Evolutionary conservation across 495 filamentous ascomycete species (phyloP).

Genomic region (Hypoxylon crocopeplum): DNA sequence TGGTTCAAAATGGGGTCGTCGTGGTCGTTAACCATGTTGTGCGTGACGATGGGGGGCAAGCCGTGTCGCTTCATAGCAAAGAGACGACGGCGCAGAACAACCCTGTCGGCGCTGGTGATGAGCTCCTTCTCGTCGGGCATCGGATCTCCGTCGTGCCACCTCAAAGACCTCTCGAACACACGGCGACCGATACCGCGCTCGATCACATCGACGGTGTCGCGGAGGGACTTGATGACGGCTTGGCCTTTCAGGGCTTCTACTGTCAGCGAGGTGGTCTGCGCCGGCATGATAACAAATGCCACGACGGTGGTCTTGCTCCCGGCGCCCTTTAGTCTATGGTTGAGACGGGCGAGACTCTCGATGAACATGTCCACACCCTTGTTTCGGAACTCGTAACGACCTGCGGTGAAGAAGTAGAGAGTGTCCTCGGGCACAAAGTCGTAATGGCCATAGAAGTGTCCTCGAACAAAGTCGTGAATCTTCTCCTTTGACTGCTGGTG

Average conservation of each 20-base stretch:
- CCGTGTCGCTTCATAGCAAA: constrained; percentile 94
- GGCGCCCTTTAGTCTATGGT: constrained; percentile 84
- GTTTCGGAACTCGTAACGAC: constrained; percentile 96
- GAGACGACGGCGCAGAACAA: constrained; percentile 87
- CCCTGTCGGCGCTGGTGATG: constrained; percentile 87
- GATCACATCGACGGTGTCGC: constrained; percentile 89
- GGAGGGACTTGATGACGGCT: constrained; percentile 93
- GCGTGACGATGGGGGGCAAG: constrained; percentile 96
- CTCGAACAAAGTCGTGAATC: constrained; percentile 97
- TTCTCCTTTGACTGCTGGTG: constrained; percentile 96
- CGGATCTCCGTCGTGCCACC: constrained; percentile 92
- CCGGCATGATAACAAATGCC: constrained; percentile 99
- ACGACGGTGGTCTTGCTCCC: constrained; percentile 95
- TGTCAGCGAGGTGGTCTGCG: constrained; percentile 93
- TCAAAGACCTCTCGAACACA: constrained; percentile 89
- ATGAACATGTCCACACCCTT: constrained; percentile 99
- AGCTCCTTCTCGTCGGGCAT: constrained; percentile 96
- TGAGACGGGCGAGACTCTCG: constrained; percentile 90
- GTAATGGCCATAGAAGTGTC: constrained; percentile 98
- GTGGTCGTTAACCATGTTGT: constrained; percentile 95
- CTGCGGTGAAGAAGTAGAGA: constrained; percentile 96
- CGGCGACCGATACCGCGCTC: constrained; percentile 89
- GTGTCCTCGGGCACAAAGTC: constrained; percentile 97
- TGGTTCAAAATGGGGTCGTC: constrained; percentile 97
- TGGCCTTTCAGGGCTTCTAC: constrained; percentile 97